These are phyloP conservation scores for Zymoseptoria pseudotritici DNA, from an alignment of 2,329 filamentous ascomycete genomes.

Conservation along the genomic window DNA sequence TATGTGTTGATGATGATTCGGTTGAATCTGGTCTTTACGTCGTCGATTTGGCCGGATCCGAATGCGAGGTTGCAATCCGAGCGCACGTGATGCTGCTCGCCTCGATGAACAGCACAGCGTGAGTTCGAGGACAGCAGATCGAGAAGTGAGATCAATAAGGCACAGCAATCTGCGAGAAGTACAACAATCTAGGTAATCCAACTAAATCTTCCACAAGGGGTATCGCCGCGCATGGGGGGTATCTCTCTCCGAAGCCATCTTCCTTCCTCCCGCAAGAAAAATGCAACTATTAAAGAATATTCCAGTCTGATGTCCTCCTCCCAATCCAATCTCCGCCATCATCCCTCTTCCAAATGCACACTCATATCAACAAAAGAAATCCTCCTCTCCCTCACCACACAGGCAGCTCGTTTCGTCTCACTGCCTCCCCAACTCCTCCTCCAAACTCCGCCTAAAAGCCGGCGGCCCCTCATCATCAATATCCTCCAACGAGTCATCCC, in stretches of 20 bases:
- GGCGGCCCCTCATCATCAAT: not conserved
- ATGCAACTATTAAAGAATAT: not conserved
- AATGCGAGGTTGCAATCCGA: not conserved
- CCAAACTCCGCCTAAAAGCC: slow-evolving; percentile 1
- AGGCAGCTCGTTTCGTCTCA: not conserved
- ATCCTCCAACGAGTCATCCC: slow-evolving; percentile 26
- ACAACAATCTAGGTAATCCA: not conserved
- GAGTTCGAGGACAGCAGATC: too few relatives aligned
- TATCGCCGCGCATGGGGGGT: not conserved
- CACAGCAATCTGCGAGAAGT: not conserved
- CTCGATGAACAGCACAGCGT: too few relatives aligned
- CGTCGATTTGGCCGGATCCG: not conserved
- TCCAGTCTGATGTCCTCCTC: slow-evolving; percentile 17
- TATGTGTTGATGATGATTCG: not conserved
- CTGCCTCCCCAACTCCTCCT: not conserved
- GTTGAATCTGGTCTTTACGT: not conserved
- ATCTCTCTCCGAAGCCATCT: not conserved
- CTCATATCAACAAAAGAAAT: not conserved
- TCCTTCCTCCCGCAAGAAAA: not conserved
- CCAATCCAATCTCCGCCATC: not conserved
- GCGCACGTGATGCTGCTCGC: not conserved
- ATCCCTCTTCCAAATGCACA: not conserved
- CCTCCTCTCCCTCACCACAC: not conserved
- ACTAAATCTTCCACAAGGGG: not conserved
- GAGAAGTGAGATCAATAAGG: not conserved